Conservation (phyloP, 83 land plant genomes). For the Picea mariana region DNA sequence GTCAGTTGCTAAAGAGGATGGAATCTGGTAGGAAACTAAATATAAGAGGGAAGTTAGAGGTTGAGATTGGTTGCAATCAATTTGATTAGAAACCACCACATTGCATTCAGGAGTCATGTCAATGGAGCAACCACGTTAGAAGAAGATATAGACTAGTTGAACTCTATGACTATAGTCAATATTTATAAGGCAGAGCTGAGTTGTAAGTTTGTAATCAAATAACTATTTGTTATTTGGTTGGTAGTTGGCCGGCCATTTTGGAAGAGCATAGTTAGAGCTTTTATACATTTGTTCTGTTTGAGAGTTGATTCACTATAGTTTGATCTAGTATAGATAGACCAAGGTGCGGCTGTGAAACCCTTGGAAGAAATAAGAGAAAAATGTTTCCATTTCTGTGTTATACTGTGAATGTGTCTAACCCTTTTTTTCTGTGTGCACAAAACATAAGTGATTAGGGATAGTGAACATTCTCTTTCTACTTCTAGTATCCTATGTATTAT, state of each 20-base stretch:
- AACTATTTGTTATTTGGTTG: not conserved
- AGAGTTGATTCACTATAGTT: not conserved
- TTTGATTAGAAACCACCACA: not conserved
- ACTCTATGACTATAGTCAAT: not conserved
- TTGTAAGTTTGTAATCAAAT: not conserved
- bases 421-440: not conserved
- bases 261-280: not conserved
- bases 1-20: no score
- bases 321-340: not conserved
- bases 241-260: not conserved
- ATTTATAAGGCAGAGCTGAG: not conserved
- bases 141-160: not conserved
- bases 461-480: no score
- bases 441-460: not conserved
- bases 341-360: not conserved
- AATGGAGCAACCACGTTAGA: not conserved
- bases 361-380: not conserved
- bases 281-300: not conserved
- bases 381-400: not conserved
- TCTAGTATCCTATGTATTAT: no score
- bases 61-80: not conserved
- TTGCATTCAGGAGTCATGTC: not conserved
- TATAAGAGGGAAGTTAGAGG: no score
- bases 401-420: not conserved
- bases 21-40: no score